Conservation (phyloP, 2,329 filamentous ascomycete species). For the Ciborinia camelliae region DNA sequence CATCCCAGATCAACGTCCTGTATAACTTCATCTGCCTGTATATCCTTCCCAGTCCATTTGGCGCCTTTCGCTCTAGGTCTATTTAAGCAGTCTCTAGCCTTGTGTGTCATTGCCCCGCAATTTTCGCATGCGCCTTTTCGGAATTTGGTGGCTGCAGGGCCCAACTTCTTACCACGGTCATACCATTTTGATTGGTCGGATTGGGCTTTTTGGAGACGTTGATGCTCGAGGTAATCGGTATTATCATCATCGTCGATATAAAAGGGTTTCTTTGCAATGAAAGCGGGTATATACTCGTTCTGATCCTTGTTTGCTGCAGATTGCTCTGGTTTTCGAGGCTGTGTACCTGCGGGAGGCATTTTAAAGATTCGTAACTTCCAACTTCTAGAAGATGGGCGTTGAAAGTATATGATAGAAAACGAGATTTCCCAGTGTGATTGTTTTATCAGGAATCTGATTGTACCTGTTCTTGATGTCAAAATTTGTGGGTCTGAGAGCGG, state of each 20-base stretch:
- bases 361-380: slow-evolving; percentile 16
- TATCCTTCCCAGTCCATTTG: slow-evolving; percentile 87
- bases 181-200: slow-evolving; percentile 79
- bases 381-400: not conserved
- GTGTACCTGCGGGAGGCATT: slow-evolving; percentile 42
- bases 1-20: slow-evolving; percentile 86
- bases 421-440: not conserved
- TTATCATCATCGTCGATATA: slow-evolving; percentile 79
- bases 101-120: slow-evolving; percentile 95
- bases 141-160: slow-evolving; percentile 90
- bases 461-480: not conserved
- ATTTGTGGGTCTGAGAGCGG: not conserved
- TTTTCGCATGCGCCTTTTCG: slow-evolving; percentile 98
- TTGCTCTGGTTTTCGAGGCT: slow-evolving; percentile 36
- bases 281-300: slow-evolving; percentile 97
- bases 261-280: slow-evolving; percentile 97
- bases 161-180: slow-evolving; percentile 78
- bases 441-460: no score
- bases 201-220: slow-evolving; percentile 70
- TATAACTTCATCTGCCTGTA: slow-evolving; percentile 85
- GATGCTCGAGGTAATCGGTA: slow-evolving; percentile 92
- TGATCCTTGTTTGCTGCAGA: slow-evolving; percentile 70
- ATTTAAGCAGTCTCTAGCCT: slow-evolving; percentile 88
- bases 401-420: not conserved
- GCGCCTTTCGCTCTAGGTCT: slow-evolving; percentile 86